Conservation (phyloP, 139 green algal species). For the Chlamydomonas applanata region DNA sequence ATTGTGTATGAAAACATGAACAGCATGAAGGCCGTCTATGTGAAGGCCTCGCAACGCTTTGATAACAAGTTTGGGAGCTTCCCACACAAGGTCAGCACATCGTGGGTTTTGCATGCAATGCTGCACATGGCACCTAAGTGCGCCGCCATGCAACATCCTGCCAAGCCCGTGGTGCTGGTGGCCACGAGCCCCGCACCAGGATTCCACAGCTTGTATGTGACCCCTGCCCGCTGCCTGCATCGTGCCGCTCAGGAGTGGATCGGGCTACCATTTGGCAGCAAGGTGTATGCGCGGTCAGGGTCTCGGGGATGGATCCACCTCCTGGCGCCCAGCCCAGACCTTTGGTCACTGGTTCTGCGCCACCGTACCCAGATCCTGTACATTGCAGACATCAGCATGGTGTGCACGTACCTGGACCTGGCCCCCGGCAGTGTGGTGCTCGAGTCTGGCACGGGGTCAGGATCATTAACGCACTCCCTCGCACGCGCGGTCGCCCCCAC, state of each 20-base stretch:
- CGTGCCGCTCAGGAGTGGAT: conserved; percentile 60
- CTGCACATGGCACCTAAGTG: neutral
- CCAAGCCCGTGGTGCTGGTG: too few relatives aligned
- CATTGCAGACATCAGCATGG: conserved; percentile 45
- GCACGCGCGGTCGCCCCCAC: conserved; percentile 80
- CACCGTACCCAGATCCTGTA: conserved; percentile 90
- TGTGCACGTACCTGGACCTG: conserved; percentile 80
- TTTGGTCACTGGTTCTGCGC: conserved; percentile 85
- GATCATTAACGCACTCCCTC: conserved; percentile 88
- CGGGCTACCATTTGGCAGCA: conserved; percentile 72
- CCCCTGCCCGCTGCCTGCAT: too few relatives aligned
- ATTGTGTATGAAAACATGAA: conserved; percentile 80
- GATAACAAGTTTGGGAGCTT: conserved; percentile 68
- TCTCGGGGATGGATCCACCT: conserved; percentile 70
- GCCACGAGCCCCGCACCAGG: too few relatives aligned
- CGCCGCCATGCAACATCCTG: too few relatives aligned
- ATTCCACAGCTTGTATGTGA: too few relatives aligned
- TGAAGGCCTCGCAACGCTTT: conserved; percentile 38
- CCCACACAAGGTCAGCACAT: conserved; percentile 44
- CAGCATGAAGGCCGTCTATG: conserved; percentile 64
- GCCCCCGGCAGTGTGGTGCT: conserved; percentile 74
- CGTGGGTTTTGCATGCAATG: neutral
- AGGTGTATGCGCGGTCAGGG: conserved; percentile 32
- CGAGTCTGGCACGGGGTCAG: conserved; percentile 92
- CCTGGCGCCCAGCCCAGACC: conserved; percentile 81